Conservation (phyloP, 1,284 basidiomycete genomes). For the Cryptococcus neoformans region DNA sequence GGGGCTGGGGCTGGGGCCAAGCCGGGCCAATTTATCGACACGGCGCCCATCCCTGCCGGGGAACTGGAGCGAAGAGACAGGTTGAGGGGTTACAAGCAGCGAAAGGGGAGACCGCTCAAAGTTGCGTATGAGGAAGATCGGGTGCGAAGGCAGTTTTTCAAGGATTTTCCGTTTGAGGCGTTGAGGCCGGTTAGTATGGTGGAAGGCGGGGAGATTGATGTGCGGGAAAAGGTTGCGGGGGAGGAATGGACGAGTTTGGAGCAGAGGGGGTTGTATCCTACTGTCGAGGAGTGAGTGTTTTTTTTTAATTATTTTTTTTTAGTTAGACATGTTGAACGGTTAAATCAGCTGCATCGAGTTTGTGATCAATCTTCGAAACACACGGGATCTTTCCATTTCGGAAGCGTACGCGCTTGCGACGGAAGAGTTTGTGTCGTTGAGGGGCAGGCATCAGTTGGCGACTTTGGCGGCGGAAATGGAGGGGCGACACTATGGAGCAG, state of each 20-base stretch:
- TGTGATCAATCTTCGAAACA: constrained; percentile 69
- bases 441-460: constrained; percentile 78
- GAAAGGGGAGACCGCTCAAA: constrained; percentile 58
- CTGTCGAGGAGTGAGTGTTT: constrained; percentile 78
- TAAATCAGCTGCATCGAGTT: constrained; percentile 70
- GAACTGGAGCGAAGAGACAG: constrained; percentile 19
- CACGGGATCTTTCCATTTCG: constrained; percentile 66
- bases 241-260: constrained; percentile 67
- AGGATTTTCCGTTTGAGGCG: constrained; percentile 94
- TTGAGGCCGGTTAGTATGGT: constrained; percentile 71
- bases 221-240: constrained; percentile 59
- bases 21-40: constrained; percentile 8
- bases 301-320: neutral
- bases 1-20: no score
- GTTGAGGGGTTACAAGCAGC: constrained; percentile 51
- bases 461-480: constrained; percentile 75
- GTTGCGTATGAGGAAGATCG: constrained; percentile 83
- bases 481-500: constrained; percentile 70
- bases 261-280: constrained; percentile 78
- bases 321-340: neutral
- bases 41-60: constrained; percentile 4
- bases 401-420: constrained; percentile 76
- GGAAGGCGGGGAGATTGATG: constrained; percentile 57
- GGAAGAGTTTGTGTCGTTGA: constrained; percentile 80
- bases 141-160: constrained; percentile 80